phyloP scores from a whole-genome alignment of 345 rosid species.

The Excoecaria cochinchinensis region DNA sequence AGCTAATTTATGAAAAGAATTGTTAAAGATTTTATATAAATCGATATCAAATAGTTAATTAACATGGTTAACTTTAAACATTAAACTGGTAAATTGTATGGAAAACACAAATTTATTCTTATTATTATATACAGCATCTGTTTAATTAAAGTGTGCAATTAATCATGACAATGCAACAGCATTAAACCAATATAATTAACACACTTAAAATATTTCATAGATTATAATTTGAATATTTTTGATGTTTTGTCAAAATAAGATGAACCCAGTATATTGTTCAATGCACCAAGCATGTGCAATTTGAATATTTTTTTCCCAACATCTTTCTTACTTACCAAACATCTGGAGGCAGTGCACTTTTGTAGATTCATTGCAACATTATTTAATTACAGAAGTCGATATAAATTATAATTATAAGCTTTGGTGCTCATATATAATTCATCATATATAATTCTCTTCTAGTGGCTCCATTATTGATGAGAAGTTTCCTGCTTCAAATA shows the following conservation, averaged over 20 bases:
- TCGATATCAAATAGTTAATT: no score
- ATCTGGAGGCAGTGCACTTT: neutral
- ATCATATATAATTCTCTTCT: neutral
- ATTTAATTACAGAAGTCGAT: neutral
- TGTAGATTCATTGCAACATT: slow-evolving; percentile 5
- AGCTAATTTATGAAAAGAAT: no score
- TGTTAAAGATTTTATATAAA: no score
- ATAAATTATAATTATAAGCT: neutral
- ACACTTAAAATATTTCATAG: neutral
- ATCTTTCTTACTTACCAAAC: slow-evolving; percentile 6
- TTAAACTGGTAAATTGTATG: no score
- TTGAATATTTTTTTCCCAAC: neutral
- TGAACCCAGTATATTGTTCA: neutral
- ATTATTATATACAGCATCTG: neutral
- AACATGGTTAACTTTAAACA: no score
- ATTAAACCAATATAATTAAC: neutral
- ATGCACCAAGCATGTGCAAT: slow-evolving; percentile 11
- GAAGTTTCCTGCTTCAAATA: neutral
- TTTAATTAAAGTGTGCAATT: neutral
- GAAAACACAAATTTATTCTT: neutral
- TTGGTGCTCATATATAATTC: neutral
- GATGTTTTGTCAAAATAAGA: neutral
- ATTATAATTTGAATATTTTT: neutral
- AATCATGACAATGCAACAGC: neutral
- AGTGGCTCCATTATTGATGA: slow-evolving; percentile 1